Percentiles rank a stretch among this genome's conserved stretches.
phyloP scores from a whole-genome alignment of 1,139 yeast species.

The Kazachstania sp. region DNA sequence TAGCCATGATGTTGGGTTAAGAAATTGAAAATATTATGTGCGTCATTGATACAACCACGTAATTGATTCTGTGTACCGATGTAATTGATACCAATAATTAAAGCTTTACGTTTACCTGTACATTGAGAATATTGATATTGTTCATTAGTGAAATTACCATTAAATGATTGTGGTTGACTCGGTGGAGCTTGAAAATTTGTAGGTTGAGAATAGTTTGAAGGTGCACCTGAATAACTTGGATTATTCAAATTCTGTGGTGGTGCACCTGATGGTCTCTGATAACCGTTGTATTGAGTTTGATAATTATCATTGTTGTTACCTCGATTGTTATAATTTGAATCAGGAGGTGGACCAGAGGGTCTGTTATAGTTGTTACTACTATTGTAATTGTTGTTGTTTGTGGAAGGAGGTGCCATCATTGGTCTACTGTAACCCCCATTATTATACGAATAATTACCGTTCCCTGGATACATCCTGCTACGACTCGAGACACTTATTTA shows the following conservation, averaged over 20 bases:
- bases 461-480: conserved; percentile 20
- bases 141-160: conserved; percentile 7
- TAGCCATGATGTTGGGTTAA: conserved; percentile 58
- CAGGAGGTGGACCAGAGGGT: conserved; percentile 3
- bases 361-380: conserved; percentile 6
- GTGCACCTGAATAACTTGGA: conserved; percentile 11
- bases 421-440: conserved; percentile 3
- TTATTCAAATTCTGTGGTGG: conserved; percentile 10
- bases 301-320: conserved; percentile 4
- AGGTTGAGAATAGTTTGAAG: conserved; percentile 14
- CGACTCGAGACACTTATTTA: conserved; percentile 2
- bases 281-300: conserved; percentile 8
- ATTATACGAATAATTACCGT: conserved; percentile 10
- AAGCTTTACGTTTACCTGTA: conserved; percentile 69
- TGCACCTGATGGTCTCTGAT: conserved; percentile 19
- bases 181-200: conserved; percentile 21
- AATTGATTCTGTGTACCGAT: conserved; percentile 62
- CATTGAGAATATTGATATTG: conserved; percentile 50
- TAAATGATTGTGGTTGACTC: conserved; percentile 17
- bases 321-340: conserved; percentile 14
- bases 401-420: conserved; percentile 3
- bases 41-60: conserved; percentile 84
- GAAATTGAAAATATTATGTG: conserved; percentile 51
- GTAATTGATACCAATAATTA: conserved; percentile 81
- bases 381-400: conserved; percentile 6